These are phyloP conservation scores for Trametes meyenii DNA, from an alignment of 768 basidiomycete species.

Conservation along the genomic window DNA sequence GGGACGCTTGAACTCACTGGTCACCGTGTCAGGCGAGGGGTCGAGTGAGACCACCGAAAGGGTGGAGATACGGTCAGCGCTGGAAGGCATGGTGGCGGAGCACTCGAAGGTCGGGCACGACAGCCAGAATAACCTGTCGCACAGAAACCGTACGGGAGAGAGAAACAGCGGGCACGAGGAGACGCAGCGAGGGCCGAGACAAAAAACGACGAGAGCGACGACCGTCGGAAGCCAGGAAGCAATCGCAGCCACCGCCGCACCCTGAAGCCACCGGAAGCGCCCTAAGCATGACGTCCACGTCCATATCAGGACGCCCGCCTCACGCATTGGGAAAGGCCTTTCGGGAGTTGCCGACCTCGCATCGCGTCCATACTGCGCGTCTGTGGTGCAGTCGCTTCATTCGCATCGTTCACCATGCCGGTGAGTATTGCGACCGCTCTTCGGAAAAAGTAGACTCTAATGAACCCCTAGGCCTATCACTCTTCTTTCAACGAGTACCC, in stretches of 20 bases:
- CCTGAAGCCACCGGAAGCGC: not conserved
- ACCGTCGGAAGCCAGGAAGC: not conserved
- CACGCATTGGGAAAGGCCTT: constrained; percentile 1
- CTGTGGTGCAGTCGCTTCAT: not conserved
- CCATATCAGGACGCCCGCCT: constrained; percentile 6
- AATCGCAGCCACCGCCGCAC: not conserved
- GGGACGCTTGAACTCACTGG: constrained; percentile 53
- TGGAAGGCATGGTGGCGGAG: constrained; percentile 8
- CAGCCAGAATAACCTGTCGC: no score
- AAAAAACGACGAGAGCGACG: not conserved
- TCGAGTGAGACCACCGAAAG: constrained; percentile 31
- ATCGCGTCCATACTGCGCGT: not conserved
- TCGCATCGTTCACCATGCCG: constrained; percentile 26
- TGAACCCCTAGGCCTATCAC: constrained; percentile 87
- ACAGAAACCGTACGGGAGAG: not conserved
- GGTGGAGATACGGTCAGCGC: constrained; percentile 36
- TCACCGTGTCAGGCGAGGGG: constrained; percentile 71
- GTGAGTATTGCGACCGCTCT: constrained; percentile 13
- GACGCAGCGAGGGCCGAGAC: not conserved
- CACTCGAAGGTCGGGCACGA: not conserved
- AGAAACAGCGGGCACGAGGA: not conserved
- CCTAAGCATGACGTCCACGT: constrained; percentile 12
- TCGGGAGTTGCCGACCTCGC: constrained; percentile 15
- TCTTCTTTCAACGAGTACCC: constrained; percentile 87
- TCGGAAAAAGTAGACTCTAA: not conserved